These are phyloP conservation scores for Fragilaria radians DNA, from an alignment of 108 stramenopile genomes.

Conservation along the genomic window DNA sequence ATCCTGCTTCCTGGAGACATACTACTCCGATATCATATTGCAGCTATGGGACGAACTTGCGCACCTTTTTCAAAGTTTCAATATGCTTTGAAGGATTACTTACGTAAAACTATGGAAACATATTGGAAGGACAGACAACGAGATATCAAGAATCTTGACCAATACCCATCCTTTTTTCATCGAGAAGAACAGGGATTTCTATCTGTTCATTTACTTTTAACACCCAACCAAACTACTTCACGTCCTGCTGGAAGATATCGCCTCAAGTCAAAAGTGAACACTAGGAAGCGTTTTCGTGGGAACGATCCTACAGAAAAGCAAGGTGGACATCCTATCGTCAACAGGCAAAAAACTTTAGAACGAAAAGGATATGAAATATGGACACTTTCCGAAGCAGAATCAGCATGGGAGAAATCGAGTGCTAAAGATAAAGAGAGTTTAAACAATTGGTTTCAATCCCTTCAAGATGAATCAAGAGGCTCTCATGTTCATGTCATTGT, in stretches of 20 bases:
- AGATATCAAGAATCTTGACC: background rate
- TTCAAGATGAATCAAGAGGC: background rate
- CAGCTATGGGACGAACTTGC: background rate
- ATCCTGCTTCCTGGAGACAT: constrained; percentile 33
- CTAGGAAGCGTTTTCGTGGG: constrained; percentile 35
- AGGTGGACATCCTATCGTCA: constrained; percentile 68
- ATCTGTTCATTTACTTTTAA: constrained; percentile 37
- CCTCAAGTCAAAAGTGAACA: too few species aligned
- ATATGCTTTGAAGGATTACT: constrained; percentile 26
- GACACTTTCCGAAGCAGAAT: background rate
- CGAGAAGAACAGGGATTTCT: constrained; percentile 64
- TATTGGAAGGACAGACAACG: too few species aligned
- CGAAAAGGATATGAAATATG: too few species aligned
- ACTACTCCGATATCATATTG: constrained; percentile 14
- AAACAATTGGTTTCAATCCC: background rate
- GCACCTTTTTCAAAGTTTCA: constrained; percentile 14
- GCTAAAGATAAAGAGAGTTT: too few species aligned
- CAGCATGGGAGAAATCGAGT: background rate
- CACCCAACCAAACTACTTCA: too few species aligned
- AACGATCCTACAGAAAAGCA: constrained; percentile 54
- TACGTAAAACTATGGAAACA: constrained; percentile 14
- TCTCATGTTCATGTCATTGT: constrained; percentile 26
- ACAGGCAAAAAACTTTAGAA: constrained; percentile 31
- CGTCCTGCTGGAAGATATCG: constrained; percentile 3
- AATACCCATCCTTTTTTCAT: constrained; percentile 11